Evolutionary conservation across 495 filamentous ascomycete species (phyloP).

Genomic region (Penicillium herquei): DNA sequence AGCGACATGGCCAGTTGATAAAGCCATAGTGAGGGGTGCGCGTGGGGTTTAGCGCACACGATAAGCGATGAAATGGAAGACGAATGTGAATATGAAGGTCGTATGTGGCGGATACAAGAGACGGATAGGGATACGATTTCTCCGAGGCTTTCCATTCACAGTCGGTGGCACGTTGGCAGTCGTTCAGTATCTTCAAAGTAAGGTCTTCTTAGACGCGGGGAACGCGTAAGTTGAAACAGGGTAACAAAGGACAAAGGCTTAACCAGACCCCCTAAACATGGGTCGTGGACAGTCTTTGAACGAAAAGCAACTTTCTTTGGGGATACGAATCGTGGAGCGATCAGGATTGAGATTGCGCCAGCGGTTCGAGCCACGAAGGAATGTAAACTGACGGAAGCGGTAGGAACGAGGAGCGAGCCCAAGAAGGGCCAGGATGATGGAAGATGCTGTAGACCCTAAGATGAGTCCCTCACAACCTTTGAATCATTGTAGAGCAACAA

Average conservation of each 20-base stretch:
- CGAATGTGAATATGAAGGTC: background rate
- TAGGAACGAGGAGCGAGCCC: constrained; percentile 11
- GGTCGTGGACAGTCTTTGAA: background rate
- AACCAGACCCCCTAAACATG: constrained; percentile 16
- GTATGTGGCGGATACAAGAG: too few species aligned
- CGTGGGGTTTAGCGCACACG: constrained; percentile 7
- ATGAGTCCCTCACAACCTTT: constrained; percentile 8
- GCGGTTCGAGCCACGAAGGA: constrained; percentile 11
- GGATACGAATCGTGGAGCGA: constrained; percentile 5
- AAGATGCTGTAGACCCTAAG: constrained; percentile 10
- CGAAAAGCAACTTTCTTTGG: background rate
- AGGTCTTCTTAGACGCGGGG: constrained; percentile 18
- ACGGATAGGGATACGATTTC: background rate
- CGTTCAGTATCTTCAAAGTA: constrained; percentile 4
- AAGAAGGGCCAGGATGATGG: constrained; percentile 5
- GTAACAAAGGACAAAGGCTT: constrained; percentile 14
- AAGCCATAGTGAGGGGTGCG: constrained; percentile 59
- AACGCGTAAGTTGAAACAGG: constrained; percentile 25
- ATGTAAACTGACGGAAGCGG: constrained; percentile 30
- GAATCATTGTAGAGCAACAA: constrained; percentile 9
- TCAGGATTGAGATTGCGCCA: constrained; percentile 10
- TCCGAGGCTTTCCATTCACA: constrained; percentile 3
- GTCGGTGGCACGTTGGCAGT: constrained; percentile 2
- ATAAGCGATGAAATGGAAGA: background rate
- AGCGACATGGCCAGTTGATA: constrained; percentile 62